Base-by-base conservation (phyloP, 768 basidiomycete genomes). In the Mycena indigotica region DNA sequence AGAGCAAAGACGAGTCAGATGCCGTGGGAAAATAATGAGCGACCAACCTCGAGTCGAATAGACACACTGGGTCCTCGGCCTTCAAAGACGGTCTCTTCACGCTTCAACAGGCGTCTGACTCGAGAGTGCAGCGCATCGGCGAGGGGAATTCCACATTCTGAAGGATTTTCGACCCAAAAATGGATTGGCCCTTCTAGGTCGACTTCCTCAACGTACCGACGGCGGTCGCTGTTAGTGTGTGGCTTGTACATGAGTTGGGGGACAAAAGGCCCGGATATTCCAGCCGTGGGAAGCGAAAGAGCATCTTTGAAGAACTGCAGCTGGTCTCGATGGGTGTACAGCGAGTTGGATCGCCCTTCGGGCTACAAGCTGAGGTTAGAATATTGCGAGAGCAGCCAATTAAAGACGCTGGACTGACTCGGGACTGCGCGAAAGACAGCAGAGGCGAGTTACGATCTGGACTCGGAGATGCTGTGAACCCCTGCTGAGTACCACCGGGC, bases 1-100 rank as follows among this genome's bases (percentile, higher is more conserved):
- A 56, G 55, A 40, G 1, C 24, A n/a, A n/a, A n/a, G n/a, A 30
- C 50, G 52, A 50, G 53, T 25, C 63, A 45, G 53, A 30, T 10
- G 23, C 24, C 53, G 29, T 12, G 12, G 45, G 28, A 46, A 35
- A 30, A 40, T 30, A 32, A 50, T 23, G 53, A 28, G 52, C 38
- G 40, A 61, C 81, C 64, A 63, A 86, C 89, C 78, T 89, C 87
- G 24, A 91, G 75, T 28, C 89, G 82, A 57, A 92, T 88, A 2
- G 89, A 91, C 30, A 92, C 87, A 39, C 88, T 90, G 6, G 89
- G 89, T 3, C 90, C 90, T 40, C 89, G 84, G 3, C 84, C 78
- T 64, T 82, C 75, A 61, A 91, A 91, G 67, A 92, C 88, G 4
- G 75, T 75, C 58, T 86, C 82, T 38, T 89, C 88, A 28, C 84